Conservation (phyloP, 2,329 filamentous ascomycete species). For the Phyllosticta capitalensis region DNA sequence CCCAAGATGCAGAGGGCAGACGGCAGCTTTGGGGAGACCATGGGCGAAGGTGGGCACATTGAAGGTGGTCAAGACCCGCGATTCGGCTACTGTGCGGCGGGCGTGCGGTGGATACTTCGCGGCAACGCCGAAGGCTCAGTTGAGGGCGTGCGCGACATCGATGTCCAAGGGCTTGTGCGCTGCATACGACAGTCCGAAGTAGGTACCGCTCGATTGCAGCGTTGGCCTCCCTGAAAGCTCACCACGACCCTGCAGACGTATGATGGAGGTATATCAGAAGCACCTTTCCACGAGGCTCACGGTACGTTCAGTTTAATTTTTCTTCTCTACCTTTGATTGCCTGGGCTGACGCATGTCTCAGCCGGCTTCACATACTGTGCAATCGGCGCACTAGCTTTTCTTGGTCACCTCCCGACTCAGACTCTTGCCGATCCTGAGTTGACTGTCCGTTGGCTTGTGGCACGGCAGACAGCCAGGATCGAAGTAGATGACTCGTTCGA, state of each 20-base stretch:
- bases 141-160: constrained; percentile 58
- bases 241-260: constrained; percentile 44
- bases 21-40: constrained; percentile 83
- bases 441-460: constrained; percentile 38
- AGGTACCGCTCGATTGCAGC: constrained; percentile 12
- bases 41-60: constrained; percentile 51
- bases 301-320: constrained; percentile 38
- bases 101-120: constrained; percentile 71
- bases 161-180: constrained; percentile 57
- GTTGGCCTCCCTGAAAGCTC: constrained; percentile 18
- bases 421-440: constrained; percentile 29
- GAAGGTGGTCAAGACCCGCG: constrained; percentile 76
- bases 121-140: constrained; percentile 46
- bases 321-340: background rate
- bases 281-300: constrained; percentile 71
- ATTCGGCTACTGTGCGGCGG: constrained; percentile 77
- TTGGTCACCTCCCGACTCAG: constrained; percentile 49
- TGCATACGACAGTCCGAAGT: constrained; percentile 58
- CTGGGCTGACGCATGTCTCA: constrained; percentile 34
- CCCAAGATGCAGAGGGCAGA: constrained; percentile 65
- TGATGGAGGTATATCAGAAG: constrained; percentile 76
- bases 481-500: constrained; percentile 34
- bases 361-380: constrained; percentile 89
- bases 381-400: constrained; percentile 64
- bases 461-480: constrained; percentile 36